Percentiles rank a stretch among this genome's conserved stretches.
Conservation (phyloP, 75 land plant species). For the Pinus taeda region DNA sequence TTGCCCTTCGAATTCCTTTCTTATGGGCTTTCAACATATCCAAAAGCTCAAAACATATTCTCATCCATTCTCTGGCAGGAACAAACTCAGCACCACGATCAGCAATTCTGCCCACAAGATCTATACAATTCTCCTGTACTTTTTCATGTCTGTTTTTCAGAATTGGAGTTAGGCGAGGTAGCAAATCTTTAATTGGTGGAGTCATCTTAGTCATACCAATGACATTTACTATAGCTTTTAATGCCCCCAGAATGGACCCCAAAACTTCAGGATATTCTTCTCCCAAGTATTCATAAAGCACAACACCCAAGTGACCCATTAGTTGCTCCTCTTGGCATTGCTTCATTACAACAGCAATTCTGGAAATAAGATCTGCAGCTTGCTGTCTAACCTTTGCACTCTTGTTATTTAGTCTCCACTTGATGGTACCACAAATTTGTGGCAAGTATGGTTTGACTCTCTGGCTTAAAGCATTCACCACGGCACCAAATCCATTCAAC, state of each 20-base stretch:
- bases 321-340: slow-evolving; percentile 96
- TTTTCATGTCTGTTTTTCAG: slow-evolving; percentile 97
- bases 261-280: slow-evolving; percentile 98
- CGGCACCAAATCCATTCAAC: slow-evolving; percentile 99
- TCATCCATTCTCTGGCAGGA: slow-evolving; percentile 99
- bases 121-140: slow-evolving; percentile 97
- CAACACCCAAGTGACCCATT: slow-evolving; percentile 98
- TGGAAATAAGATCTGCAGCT: slow-evolving; percentile 95
- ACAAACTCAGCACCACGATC: slow-evolving; percentile 99
- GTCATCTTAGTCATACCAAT: slow-evolving; percentile 99
- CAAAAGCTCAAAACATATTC: slow-evolving; percentile 97
- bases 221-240: slow-evolving; percentile 95
- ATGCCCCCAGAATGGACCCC: slow-evolving; percentile 91
- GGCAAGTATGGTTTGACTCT: slow-evolving; percentile 95
- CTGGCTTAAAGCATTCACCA: slow-evolving; percentile 96
- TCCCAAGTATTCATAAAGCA: slow-evolving; percentile 90
- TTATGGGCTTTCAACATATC: slow-evolving; percentile 99
- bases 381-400: slow-evolving; percentile 99
- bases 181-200: slow-evolving; percentile 93
- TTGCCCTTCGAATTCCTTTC: slow-evolving; percentile 94
- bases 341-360: slow-evolving; percentile 98
- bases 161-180: slow-evolving; percentile 92
- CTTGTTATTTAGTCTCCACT: slow-evolving; percentile 98
- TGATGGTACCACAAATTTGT: slow-evolving; percentile 98
- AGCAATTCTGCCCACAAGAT: slow-evolving; percentile 97